phyloP scores from a whole-genome alignment of 1,284 basidiomycete genomes.

The Apiotrichum veenhuisii region DNA sequence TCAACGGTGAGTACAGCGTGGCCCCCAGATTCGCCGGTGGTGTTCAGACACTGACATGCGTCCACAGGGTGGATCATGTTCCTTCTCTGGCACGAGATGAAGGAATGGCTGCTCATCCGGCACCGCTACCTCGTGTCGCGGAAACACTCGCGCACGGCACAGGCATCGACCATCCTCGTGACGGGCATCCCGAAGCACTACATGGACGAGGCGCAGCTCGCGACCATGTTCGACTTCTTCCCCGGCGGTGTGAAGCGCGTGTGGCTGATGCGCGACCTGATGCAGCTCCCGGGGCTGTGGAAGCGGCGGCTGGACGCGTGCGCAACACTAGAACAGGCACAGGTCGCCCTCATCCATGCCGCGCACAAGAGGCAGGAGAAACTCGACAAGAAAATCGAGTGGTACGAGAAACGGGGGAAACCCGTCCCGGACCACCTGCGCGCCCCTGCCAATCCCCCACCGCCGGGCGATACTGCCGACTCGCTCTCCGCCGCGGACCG shows the following conservation, averaged over 20 bases:
- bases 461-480: not conserved
- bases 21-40: too few relatives aligned
- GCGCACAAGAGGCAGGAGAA: slow-evolving; percentile 50
- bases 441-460: slow-evolving; percentile 32
- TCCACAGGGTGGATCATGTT: slow-evolving; percentile 63
- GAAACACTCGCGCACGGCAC: slow-evolving; percentile 61
- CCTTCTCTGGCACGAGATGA: slow-evolving; percentile 64
- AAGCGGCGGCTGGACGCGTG: slow-evolving; percentile 59
- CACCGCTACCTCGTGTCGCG: slow-evolving; percentile 66
- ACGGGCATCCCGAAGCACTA: slow-evolving; percentile 67
- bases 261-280: slow-evolving; percentile 65
- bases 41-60: not conserved
- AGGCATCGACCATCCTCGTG: slow-evolving; percentile 72
- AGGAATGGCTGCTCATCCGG: slow-evolving; percentile 62
- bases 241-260: slow-evolving; percentile 73
- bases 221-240: slow-evolving; percentile 62
- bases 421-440: slow-evolving; percentile 31
- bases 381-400: slow-evolving; percentile 30
- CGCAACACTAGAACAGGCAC: slow-evolving; percentile 62
- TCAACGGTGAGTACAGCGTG: slow-evolving; percentile 52
- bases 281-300: slow-evolving; percentile 62
- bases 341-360: slow-evolving; percentile 56
- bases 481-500: slow-evolving; percentile 50
- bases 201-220: slow-evolving; percentile 60
- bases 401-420: slow-evolving; percentile 37